Base-by-base conservation (phyloP, 148 eudicot species). In the Chenopodium quinoa region DNA sequence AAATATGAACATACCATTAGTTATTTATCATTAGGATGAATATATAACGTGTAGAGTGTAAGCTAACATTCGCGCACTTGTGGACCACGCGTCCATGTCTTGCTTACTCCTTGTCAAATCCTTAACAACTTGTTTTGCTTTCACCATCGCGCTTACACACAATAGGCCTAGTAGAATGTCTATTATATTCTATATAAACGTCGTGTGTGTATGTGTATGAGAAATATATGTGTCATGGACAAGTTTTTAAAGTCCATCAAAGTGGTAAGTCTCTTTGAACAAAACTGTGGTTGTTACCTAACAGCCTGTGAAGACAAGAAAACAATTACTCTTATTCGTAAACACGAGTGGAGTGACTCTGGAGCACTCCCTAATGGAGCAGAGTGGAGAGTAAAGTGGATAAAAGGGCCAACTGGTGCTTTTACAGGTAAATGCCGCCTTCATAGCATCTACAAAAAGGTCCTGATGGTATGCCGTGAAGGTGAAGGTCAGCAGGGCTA, bases 261-360 rank as follows among this genome's bases (percentile, higher is more conserved):
- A 60, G 52, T 78, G 52, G 63, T 74, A 25, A 74, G 27, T 74
- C 63, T 74, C 11, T 52, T 48, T 11, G 77, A 74, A 27, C 62
- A 74, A 25, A 74, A 27, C 77, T 48, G 63, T 16, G 27, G 22
- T 0, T 74, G 62, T 10, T 78, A 78, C 58, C 72, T 78, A 8
- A 46, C 73, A 23, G 80, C 80, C 25, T 40, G 40, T n/a, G 60
- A 78, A 65, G 80, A 78, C 72, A 78, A 44, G 56, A 78, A 44
- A 60, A 5, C 72, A 3, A 32, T 78, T 19, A 64, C 60, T 27
- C 72, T 78, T 2, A 37, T 74, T 50, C 77, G 77, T 6, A 74
- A 50, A 74, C 34, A 50, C 0, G 34, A 25, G 4, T 27, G 60
- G 32, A 23, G 10, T 1, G 34, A 47, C 17, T 4, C 20, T 9